A percentile compares a stretch with the other conserved stretches of the same genome.
Evolutionary conservation across 768 basidiomycete genomes (phyloP).

Genomic region (Collybiopsis confluens): DNA sequence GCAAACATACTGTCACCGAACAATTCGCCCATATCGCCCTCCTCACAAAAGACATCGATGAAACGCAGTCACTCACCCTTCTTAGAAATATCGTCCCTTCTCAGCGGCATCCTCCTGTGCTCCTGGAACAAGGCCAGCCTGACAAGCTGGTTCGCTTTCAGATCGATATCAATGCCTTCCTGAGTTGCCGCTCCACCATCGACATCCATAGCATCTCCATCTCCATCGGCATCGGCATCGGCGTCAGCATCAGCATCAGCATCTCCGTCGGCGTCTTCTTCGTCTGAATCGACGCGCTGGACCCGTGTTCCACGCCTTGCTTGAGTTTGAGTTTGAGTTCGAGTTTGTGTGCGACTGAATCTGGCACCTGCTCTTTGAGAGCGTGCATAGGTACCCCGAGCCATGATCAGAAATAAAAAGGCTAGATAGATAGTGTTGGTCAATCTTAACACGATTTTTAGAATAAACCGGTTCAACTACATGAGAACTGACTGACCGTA

Average conservation of each 20-base stretch:
- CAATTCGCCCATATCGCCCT: too few species aligned
- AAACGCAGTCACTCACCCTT: slow-evolving; percentile 70
- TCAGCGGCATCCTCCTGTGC: slow-evolving; percentile 59
- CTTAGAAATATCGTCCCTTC: slow-evolving; percentile 83
- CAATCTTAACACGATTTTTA: too few species aligned
- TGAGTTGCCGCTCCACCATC: slow-evolving; percentile 24
- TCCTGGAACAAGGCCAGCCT: slow-evolving; percentile 82
- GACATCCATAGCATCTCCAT: slow-evolving; percentile 29
- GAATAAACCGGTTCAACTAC: too few species aligned
- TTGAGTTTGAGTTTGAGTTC: neutral
- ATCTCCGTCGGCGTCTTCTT: slow-evolving; percentile 19
- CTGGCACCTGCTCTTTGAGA: neutral
- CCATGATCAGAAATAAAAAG: too few species aligned
- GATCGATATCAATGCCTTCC: slow-evolving; percentile 39
- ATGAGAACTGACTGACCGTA: too few species aligned
- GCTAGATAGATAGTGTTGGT: too few species aligned
- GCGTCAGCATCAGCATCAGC: slow-evolving; percentile 23
- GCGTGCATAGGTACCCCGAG: neutral
- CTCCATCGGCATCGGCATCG: slow-evolving; percentile 33
- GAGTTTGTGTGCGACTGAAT: neutral
- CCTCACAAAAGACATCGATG: slow-evolving; percentile 24
- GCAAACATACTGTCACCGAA: too few species aligned
- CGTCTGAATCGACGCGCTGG: neutral
- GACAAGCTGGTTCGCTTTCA: slow-evolving; percentile 68
- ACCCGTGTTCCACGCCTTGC: neutral